Base-by-base conservation (phyloP, 2,329 filamentous ascomycete genomes). In the Beauveria medogensis region DNA sequence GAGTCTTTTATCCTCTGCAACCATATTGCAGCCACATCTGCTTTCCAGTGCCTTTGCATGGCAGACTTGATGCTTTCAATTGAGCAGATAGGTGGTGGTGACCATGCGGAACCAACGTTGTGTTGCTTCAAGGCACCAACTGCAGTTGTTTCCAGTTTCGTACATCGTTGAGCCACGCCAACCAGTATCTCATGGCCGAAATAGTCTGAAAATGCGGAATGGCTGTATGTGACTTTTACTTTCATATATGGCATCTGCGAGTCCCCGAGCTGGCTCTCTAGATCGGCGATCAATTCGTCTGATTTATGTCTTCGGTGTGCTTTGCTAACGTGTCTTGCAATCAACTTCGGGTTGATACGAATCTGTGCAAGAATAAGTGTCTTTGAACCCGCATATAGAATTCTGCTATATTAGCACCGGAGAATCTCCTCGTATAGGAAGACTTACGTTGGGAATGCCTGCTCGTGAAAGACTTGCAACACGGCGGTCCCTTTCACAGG, bases 231-330 rank as follows among this genome's bases (percentile, higher is more conserved):
- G 8, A 87, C 65, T 22, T 74, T 73, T 18, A 86, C 73, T 3
- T 76, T 76, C 55, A 86, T 70, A 64, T 83, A 86, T 40, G 78
- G 75, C 18, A 75, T 75, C 22, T 69, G 69, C 3, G 73, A 73
- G 57, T 76, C 74, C 34, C 83, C 82, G 3, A 87, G 77, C 60
- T 85, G 78, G 34, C 74, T 72, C 66, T 87, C 82, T 12, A 87
- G 73, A 61, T 86, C 82, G 26, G 82, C 77, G 18, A 88, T 83
- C 37, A 87, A 72, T 46, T 81, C 76, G 14, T 86, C 82, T 0
- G 83, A 79, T 44, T 73, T 77, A 52, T 77, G 73, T 37, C 72
- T 71, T 9, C 66, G 37, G 57, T 76, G 71, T 9, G 20, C 30
- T 41, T 62, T 58, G 18, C 48, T 41, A 22, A 10, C 12, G 14